These are phyloP conservation scores for Saccharomyces mikatae DNA, from an alignment of 805 yeast species.

Conservation along the genomic window DNA sequence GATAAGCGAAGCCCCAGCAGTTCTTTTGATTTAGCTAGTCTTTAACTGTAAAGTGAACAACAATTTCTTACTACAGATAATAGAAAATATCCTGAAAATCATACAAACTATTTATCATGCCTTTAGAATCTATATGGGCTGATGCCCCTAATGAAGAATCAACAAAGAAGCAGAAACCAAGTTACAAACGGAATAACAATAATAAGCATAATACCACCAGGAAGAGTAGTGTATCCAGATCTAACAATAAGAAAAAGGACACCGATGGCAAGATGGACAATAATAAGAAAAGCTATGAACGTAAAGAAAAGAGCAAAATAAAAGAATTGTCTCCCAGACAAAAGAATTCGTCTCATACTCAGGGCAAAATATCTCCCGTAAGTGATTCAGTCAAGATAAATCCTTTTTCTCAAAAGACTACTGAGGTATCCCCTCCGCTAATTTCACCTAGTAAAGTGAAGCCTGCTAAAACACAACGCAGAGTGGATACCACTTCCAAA, in stretches of 20 bases:
- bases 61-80: neutral
- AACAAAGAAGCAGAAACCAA: constrained; percentile 1
- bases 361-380: neutral
- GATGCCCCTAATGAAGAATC: constrained; percentile 13
- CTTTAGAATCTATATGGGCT: constrained; percentile 27
- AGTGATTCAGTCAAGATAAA: neutral
- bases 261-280: constrained; percentile 1
- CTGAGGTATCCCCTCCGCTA: neutral
- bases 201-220: neutral
- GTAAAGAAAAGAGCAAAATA: neutral
- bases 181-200: neutral
- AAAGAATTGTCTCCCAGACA: neutral
- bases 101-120: constrained; percentile 7
- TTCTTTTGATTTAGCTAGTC: neutral
- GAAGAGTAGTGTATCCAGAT: neutral
- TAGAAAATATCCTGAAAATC: neutral
- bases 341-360: neutral
- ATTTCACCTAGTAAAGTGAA: neutral
- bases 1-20: neutral
- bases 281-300: neutral
- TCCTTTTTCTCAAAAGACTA: neutral
- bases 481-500: constrained; percentile 5
- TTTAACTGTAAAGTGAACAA: neutral
- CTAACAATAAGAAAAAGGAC: neutral
- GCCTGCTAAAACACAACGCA: neutral